Conservation (phyloP, 345 rosid genomes). For the Tarenaya hassleriana region DNA sequence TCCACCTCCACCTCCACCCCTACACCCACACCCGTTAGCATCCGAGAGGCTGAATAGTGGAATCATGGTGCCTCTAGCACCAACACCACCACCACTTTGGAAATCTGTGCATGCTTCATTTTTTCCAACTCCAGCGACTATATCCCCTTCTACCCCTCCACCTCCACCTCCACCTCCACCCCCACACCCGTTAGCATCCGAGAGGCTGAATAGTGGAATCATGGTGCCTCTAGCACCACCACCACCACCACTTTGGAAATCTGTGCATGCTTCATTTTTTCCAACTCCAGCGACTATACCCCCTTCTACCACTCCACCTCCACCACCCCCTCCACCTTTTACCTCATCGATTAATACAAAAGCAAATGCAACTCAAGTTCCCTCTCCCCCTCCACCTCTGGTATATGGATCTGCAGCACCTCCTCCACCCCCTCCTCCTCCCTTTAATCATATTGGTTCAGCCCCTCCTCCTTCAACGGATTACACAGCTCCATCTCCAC, state of each 20-base stretch:
- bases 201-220: conserved; percentile 29
- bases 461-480: too few relatives aligned
- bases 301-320: conserved; percentile 25
- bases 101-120: conserved; percentile 31
- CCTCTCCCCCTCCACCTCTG: conserved; percentile 31
- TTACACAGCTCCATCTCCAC: too few relatives aligned
- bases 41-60: conserved; percentile 32
- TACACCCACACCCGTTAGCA: too few relatives aligned
- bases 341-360: conserved; percentile 20
- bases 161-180: conserved; percentile 30
- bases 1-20: conserved; percentile 28
- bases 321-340: conserved; percentile 24
- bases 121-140: conserved; percentile 15
- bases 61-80: conserved; percentile 40
- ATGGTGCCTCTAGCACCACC: conserved; percentile 46
- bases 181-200: too few relatives aligned
- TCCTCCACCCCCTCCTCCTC: conserved; percentile 13
- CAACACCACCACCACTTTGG: conserved; percentile 67
- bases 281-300: conserved; percentile 17
- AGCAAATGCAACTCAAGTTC: conserved; percentile 21
- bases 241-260: conserved; percentile 64
- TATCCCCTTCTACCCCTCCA: conserved; percentile 20
- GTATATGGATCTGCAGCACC: conserved; percentile 19
- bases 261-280: conserved; percentile 27
- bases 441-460: conserved; percentile 9